Conservation (phyloP, 192 early-diverging fungal genomes). For the Podila epicladia region DNA sequence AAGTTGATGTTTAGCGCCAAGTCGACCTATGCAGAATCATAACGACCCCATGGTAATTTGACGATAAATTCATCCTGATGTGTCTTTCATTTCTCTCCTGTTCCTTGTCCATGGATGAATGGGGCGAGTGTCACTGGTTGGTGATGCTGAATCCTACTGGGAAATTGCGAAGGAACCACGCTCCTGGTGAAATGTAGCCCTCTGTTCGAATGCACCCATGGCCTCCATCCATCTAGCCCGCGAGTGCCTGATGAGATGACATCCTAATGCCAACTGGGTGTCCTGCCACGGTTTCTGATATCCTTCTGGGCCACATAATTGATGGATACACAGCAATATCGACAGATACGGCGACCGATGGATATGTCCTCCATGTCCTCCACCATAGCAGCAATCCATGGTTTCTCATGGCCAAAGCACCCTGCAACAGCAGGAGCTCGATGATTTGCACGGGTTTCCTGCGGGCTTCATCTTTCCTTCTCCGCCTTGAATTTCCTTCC, state of each 20-base stretch:
- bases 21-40: no score
- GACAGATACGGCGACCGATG: neutral
- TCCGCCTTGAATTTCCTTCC: no score
- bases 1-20: neutral
- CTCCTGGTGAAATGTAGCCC: no score
- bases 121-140: no score
- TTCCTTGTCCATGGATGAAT: no score
- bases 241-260: neutral
- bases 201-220: no score
- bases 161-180: no score
- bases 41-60: no score
- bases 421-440: no score
- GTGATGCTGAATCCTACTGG: no score
- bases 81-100: no score
- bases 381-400: neutral
- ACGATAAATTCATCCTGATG: no score
- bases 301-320: neutral
- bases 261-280: neutral
- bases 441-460: neutral
- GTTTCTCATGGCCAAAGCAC: neutral
- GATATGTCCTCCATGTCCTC: neutral
- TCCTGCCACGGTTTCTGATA: neutral
- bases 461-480: neutral
- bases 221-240: neutral
- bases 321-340: neutral